Conservation (phyloP, 352 stramenopile species). For the Phytopythium kandeliae region DNA sequence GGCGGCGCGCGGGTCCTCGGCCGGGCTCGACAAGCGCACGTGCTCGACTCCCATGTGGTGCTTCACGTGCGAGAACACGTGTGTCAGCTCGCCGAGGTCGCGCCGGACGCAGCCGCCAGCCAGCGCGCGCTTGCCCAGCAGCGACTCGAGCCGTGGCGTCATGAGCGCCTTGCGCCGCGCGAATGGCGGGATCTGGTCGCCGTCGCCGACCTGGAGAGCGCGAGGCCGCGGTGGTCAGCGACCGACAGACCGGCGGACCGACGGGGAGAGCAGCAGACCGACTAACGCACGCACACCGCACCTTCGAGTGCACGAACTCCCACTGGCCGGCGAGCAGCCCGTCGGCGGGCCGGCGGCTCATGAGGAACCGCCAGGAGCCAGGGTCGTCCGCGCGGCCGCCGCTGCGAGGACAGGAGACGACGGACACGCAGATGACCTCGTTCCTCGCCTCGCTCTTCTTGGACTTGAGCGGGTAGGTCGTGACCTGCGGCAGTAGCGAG, state of each 20-base stretch:
- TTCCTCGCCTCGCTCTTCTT: constrained; percentile 77
- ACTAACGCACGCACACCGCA: constrained; percentile 3
- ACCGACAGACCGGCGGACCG: background rate
- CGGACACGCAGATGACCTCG: constrained; percentile 67
- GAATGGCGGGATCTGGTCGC: constrained; percentile 58
- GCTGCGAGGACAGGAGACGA: constrained; percentile 38
- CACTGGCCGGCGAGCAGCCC: constrained; percentile 83
- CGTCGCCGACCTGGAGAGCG: constrained; percentile 58
- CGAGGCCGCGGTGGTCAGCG: too few relatives aligned
- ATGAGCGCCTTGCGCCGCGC: constrained; percentile 55
- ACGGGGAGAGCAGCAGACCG: too few relatives aligned
- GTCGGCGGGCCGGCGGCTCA: constrained; percentile 63
- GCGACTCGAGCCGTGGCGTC: constrained; percentile 24
- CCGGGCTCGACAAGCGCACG: constrained; percentile 40
- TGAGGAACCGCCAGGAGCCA: constrained; percentile 65
- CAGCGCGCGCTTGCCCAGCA: constrained; percentile 25
- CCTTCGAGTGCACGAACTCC: constrained; percentile 85
- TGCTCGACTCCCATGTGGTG: constrained; percentile 89
- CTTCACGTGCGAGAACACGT: constrained; percentile 90
- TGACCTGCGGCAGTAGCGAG: constrained; percentile 32
- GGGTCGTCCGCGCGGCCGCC: constrained; percentile 8
- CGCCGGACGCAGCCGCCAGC: constrained; percentile 21
- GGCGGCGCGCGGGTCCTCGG: background rate
- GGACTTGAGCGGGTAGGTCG: constrained; percentile 75
- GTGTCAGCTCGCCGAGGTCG: constrained; percentile 67